Conservation (phyloP, 2,329 filamentous ascomycete species). For the Lasiodiplodia theobromae region DNA sequence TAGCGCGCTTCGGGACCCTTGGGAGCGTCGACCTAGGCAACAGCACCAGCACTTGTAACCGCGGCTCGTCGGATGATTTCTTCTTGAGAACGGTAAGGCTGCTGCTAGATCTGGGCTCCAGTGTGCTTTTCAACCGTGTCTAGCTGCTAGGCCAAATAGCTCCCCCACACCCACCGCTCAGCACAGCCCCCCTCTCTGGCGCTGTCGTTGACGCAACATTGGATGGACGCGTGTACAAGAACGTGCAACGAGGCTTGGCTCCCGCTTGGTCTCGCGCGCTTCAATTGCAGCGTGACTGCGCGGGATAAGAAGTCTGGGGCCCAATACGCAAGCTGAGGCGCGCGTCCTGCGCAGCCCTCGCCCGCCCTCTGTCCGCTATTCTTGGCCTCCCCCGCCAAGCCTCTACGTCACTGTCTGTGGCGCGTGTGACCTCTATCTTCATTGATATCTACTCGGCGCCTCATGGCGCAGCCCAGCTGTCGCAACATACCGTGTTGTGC, state of each 20-base stretch:
- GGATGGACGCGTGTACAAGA: conserved; percentile 25
- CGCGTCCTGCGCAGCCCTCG: background rate
- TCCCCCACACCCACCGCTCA: conserved; percentile 17
- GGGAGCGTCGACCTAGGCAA: background rate
- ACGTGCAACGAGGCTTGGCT: conserved; percentile 25
- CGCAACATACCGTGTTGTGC: background rate
- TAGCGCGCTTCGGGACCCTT: conserved; percentile 7
- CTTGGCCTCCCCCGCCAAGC: conserved; percentile 15
- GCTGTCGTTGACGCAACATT: conserved; percentile 26
- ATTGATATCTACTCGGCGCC: background rate
- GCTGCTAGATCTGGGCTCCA: background rate
- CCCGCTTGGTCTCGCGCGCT: conserved; percentile 7
- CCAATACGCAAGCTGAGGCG: conserved; percentile 6
- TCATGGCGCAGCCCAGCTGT: conserved; percentile 11
- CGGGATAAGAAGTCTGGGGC: background rate
- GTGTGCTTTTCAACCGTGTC: conserved; percentile 5
- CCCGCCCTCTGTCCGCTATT: conserved; percentile 5
- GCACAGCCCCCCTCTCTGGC: conserved; percentile 21
- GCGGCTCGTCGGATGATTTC: background rate
- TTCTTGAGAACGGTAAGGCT: background rate
- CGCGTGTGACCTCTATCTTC: background rate
- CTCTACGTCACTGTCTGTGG: conserved; percentile 13
- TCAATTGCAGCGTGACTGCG: background rate
- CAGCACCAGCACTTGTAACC: background rate
- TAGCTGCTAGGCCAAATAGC: background rate